These are phyloP conservation scores for Batkoa obscura DNA, from an alignment of 371 early-diverging fungal genomes.

Conservation along the genomic window DNA sequence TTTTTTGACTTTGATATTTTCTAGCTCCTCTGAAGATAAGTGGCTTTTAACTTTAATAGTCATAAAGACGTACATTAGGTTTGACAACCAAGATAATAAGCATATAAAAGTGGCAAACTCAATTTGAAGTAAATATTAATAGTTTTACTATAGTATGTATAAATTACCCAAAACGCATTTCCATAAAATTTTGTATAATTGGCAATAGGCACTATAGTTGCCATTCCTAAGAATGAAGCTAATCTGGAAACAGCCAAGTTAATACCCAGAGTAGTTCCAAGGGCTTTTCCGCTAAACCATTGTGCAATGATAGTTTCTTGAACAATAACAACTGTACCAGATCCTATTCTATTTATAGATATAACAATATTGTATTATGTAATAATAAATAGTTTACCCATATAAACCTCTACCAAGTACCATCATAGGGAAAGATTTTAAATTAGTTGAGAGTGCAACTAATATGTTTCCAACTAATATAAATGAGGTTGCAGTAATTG, in stretches of 20 bases:
- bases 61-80: not conserved
- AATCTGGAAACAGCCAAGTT: constrained; percentile 30
- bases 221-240: constrained; percentile 23
- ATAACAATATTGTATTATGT: not conserved
- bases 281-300: constrained; percentile 8
- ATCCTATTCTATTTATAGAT: not conserved
- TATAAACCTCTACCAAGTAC: not conserved
- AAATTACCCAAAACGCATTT: not conserved
- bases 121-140: not conserved
- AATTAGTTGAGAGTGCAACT: not conserved
- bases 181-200: not conserved
- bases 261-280: constrained; percentile 20
- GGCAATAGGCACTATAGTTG: constrained; percentile 2
- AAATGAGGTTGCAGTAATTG: constrained; percentile 5
- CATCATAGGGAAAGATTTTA: not conserved
- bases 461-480: constrained; percentile 11
- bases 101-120: not conserved
- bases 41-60: not conserved
- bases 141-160: not conserved
- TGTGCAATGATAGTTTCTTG: constrained; percentile 2
- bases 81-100: not conserved
- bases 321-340: not conserved
- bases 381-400: not conserved
- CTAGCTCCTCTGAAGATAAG: not conserved
- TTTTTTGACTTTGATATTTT: not conserved